Conservation (phyloP, 192 early-diverging fungal genomes). For the Allomyces arbusculus region DNA sequence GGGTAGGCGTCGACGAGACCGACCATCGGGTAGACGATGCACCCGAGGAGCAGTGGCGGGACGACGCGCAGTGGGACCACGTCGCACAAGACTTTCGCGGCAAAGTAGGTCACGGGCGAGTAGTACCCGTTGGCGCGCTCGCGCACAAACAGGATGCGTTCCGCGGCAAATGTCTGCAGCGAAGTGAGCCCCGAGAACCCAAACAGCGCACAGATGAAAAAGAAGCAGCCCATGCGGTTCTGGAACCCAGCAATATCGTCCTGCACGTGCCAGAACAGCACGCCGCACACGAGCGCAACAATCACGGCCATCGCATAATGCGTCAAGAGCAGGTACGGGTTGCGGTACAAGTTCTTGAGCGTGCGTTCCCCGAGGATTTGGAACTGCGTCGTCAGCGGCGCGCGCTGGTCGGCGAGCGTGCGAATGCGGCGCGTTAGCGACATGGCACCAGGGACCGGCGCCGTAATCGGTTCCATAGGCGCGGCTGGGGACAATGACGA, state of each 20-base stretch:
- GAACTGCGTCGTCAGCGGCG: slow-evolving; percentile 45
- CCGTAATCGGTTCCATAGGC: no score
- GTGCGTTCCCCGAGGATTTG: slow-evolving; percentile 49
- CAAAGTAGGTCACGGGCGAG: slow-evolving; percentile 40
- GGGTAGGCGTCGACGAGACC: slow-evolving; percentile 39
- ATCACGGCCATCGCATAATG: slow-evolving; percentile 50
- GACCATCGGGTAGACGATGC: slow-evolving; percentile 72
- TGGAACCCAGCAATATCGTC: slow-evolving; percentile 49
- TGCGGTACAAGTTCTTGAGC: slow-evolving; percentile 62
- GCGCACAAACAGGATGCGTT: slow-evolving; percentile 45
- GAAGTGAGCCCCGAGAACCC: slow-evolving; percentile 46
- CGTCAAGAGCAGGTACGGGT: slow-evolving; percentile 50
- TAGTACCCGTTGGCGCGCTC: slow-evolving; percentile 62
- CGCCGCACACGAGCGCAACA: slow-evolving; percentile 41
- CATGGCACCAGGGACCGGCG: no score
- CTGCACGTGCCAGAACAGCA: slow-evolving; percentile 40
- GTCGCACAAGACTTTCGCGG: slow-evolving; percentile 50
- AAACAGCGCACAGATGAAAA: slow-evolving; percentile 51
- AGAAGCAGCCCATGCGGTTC: slow-evolving; percentile 49
- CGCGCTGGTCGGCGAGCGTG: slow-evolving; percentile 8
- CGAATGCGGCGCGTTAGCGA: background rate
- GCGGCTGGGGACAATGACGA: no score
- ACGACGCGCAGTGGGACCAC: slow-evolving; percentile 57
- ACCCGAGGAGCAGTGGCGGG: slow-evolving; percentile 55
- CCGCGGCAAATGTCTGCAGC: slow-evolving; percentile 39